Percentiles rank a stretch among this genome's conserved stretches.
Conservation (phyloP, 2,329 filamentous ascomycete species). For the Aspergillus nomiae region DNA sequence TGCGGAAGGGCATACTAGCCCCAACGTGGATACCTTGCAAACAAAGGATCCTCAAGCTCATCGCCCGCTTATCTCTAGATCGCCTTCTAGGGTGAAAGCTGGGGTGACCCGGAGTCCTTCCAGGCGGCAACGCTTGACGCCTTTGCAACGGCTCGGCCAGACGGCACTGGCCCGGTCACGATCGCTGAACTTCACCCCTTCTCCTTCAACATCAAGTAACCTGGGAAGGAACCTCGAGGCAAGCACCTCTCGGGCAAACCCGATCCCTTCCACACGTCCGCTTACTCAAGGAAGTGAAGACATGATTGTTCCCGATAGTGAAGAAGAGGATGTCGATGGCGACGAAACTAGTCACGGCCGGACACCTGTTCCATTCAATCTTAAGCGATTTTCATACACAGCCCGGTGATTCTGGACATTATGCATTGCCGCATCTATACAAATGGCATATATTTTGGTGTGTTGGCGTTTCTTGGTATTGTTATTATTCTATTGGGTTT, state of each 20-base stretch:
- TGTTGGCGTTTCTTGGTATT: slow-evolving; percentile 5
- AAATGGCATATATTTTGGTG: neutral
- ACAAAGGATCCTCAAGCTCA: neutral
- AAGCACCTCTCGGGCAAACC: neutral
- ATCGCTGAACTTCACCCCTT: slow-evolving; percentile 32
- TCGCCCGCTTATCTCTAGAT: neutral
- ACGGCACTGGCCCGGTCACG: slow-evolving; percentile 41
- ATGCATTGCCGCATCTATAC: neutral
- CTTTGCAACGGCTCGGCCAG: slow-evolving; percentile 45
- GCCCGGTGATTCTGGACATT: neutral
- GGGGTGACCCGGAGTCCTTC: slow-evolving; percentile 4
- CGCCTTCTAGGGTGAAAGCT: neutral
- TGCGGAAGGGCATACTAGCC: slow-evolving; percentile 3
- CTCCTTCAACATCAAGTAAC: slow-evolving; percentile 5
- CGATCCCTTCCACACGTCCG: neutral
- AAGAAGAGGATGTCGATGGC: slow-evolving; percentile 42
- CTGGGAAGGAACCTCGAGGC: neutral
- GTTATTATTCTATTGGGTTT: neutral
- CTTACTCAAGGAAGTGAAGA: slow-evolving; percentile 53
- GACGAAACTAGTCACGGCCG: slow-evolving; percentile 11
- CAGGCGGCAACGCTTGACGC: slow-evolving; percentile 30
- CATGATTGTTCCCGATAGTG: slow-evolving; percentile 53
- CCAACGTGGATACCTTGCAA: slow-evolving; percentile 1
- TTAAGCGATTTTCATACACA: slow-evolving; percentile 36
- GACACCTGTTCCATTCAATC: slow-evolving; percentile 29